A percentile compares a stretch with the other conserved stretches of the same genome.
These are phyloP conservation scores for Albifimbria verrucaria DNA, from an alignment of 2,329 filamentous ascomycete genomes.

Conservation along the genomic window DNA sequence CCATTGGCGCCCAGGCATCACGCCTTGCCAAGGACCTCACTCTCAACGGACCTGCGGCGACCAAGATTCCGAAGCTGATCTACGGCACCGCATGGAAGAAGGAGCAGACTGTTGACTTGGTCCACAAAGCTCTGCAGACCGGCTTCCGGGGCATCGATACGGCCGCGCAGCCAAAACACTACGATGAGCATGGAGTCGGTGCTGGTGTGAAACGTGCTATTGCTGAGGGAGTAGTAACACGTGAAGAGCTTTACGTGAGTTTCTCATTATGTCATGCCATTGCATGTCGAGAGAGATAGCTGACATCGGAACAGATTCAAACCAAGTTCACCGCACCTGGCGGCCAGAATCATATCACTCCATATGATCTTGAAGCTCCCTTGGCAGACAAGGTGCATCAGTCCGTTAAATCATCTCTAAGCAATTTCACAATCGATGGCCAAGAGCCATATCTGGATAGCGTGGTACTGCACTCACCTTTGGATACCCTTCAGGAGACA, in stretches of 20 bases:
- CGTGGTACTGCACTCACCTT: conserved; percentile 68
- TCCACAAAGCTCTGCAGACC: conserved; percentile 62
- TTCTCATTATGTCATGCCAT: neutral
- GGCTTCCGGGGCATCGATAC: conserved; percentile 77
- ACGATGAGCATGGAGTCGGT: conserved; percentile 69
- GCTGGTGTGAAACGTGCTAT: conserved; percentile 63
- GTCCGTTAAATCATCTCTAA: conserved; percentile 65
- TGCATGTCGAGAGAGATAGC: neutral
- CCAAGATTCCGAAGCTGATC: conserved; percentile 51
- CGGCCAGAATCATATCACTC: conserved; percentile 59
- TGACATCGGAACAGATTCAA: conserved; percentile 54
- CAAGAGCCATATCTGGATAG: conserved; percentile 59
- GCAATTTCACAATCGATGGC: conserved; percentile 51
- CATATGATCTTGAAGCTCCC: conserved; percentile 57
- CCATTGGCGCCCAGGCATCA: conserved; percentile 22
- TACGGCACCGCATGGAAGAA: conserved; percentile 91
- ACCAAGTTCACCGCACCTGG: conserved; percentile 73
- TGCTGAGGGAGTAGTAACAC: conserved; percentile 51
- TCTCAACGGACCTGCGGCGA: conserved; percentile 24
- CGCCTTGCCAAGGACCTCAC: conserved; percentile 29
- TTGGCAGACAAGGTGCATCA: conserved; percentile 63
- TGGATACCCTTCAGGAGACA: conserved; percentile 43
- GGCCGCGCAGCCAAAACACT: conserved; percentile 75
- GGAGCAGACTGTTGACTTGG: conserved; percentile 61
- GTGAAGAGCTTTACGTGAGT: conserved; percentile 60